Conservation (phyloP, 2,329 filamentous ascomycete species). For the Colletotrichum orbiculare region DNA sequence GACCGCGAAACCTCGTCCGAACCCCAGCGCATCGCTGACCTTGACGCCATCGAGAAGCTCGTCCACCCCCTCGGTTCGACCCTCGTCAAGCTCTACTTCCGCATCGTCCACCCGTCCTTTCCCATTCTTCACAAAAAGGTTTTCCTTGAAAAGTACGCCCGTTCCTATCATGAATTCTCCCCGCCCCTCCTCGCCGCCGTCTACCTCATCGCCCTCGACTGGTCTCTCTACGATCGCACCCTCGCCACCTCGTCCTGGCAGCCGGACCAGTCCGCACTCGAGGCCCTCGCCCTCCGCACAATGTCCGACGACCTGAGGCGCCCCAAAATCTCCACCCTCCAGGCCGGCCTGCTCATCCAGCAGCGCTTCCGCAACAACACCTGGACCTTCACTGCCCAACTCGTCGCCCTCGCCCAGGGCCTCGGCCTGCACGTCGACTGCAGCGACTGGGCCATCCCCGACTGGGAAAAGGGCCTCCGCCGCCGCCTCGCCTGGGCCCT, state of each 20-base stretch:
- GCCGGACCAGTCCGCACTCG: slow-evolving; percentile 46
- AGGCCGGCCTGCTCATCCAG: slow-evolving; percentile 64
- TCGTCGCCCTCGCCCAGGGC: slow-evolving; percentile 68
- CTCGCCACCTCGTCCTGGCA: slow-evolving; percentile 50
- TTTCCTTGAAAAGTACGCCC: slow-evolving; percentile 69
- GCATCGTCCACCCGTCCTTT: slow-evolving; percentile 68
- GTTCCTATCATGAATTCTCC: slow-evolving; percentile 67
- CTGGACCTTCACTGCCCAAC: slow-evolving; percentile 62
- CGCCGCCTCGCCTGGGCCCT: slow-evolving; percentile 72
- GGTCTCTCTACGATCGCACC: slow-evolving; percentile 68
- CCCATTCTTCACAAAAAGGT: slow-evolving; percentile 71
- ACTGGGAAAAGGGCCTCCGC: slow-evolving; percentile 71
- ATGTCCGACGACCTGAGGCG: slow-evolving; percentile 60
- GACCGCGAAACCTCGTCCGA: slow-evolving; percentile 50
- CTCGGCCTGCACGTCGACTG: slow-evolving; percentile 71
- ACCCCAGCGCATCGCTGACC: slow-evolving; percentile 53
- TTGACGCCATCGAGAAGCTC: slow-evolving; percentile 67
- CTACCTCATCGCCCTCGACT: slow-evolving; percentile 71
- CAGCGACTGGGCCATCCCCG: slow-evolving; percentile 69
- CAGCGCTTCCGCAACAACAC: slow-evolving; percentile 60
- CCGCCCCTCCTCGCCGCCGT: slow-evolving; percentile 69
- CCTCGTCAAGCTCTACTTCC: slow-evolving; percentile 75
- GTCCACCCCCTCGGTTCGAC: slow-evolving; percentile 72
- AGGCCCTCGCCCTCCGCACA: slow-evolving; percentile 54
- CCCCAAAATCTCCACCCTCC: slow-evolving; percentile 66